Percentiles rank a stretch among this genome's conserved stretches.
Evolutionary conservation across 2,329 filamentous ascomycete genomes (phyloP).

Genomic region (Aspergillus awamori): DNA sequence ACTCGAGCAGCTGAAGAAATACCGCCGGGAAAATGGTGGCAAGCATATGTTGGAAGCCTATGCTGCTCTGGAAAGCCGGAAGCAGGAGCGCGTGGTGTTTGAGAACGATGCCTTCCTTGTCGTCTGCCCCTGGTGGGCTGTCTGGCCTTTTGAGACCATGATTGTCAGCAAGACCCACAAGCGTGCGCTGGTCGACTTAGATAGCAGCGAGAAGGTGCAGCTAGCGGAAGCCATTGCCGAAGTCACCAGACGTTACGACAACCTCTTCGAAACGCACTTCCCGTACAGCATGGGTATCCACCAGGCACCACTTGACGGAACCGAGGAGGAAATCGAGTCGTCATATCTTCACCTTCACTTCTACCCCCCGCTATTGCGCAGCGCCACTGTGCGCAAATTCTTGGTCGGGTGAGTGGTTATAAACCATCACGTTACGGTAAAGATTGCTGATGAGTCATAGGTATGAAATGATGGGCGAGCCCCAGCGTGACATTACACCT

Average conservation of each 20-base stretch:
- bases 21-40: conserved; percentile 71
- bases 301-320: conserved; percentile 85
- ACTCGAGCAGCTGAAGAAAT: conserved; percentile 75
- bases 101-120: conserved; percentile 84
- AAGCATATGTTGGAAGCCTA: conserved; percentile 84
- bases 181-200: conserved; percentile 80
- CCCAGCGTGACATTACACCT: conserved; percentile 96
- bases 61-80: conserved; percentile 76
- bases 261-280: conserved; percentile 94
- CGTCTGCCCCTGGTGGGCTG: conserved; percentile 95
- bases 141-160: conserved; percentile 97
- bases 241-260: conserved; percentile 89
- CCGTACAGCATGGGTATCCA: conserved; percentile 97
- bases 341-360: conserved; percentile 97
- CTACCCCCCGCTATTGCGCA: conserved; percentile 88
- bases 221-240: conserved; percentile 86
- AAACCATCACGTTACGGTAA: not conserved
- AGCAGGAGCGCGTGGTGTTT: conserved; percentile 83
- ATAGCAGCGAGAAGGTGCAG: conserved; percentile 67
- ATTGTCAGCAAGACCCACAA: conserved; percentile 83
- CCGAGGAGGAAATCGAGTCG: conserved; percentile 78
- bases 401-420: conserved; percentile 68
- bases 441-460: conserved; percentile 32
- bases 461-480: conserved; percentile 94
- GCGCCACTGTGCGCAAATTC: conserved; percentile 93